Evolutionary conservation across 345 rosid genomes (phyloP).

Genomic region (Hibiscus tridactylites): DNA sequence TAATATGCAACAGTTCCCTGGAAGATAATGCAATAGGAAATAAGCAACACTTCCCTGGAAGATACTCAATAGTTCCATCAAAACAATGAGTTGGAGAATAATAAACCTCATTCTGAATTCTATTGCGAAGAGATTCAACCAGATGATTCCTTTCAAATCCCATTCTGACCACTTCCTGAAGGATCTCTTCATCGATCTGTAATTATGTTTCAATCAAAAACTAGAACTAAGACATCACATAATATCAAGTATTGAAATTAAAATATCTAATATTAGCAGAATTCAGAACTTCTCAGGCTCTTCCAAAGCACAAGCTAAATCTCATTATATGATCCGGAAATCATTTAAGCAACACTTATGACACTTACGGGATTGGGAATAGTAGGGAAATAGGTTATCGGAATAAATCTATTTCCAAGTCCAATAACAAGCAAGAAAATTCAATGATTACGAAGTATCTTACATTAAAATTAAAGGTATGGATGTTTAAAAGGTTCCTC

Average conservation of each 20-base stretch:
- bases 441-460: background rate
- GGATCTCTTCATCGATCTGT: slow-evolving; percentile 88
- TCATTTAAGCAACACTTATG: background rate
- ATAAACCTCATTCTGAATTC: slow-evolving; percentile 69
- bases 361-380: background rate
- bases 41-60: slow-evolving; percentile 61
- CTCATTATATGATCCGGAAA: background rate
- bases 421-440: background rate
- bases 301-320: background rate
- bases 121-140: slow-evolving; percentile 69
- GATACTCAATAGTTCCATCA: slow-evolving; percentile 1
- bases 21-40: slow-evolving; percentile 20
- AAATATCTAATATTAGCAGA: background rate
- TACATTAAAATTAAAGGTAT: background rate
- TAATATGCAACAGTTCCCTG: slow-evolving; percentile 97
- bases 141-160: slow-evolving; percentile 70
- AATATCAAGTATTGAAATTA: background rate
- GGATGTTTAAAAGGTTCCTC: background rate
- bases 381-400: background rate
- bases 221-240: background rate
- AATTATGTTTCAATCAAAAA: slow-evolving; percentile 7
- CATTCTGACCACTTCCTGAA: slow-evolving; percentile 62
- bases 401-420: background rate
- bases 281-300: background rate
- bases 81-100: slow-evolving; percentile 11